These are phyloP conservation scores for Solanum tacnaense DNA, from an alignment of 257 asterid species.

Conservation along the genomic window DNA sequence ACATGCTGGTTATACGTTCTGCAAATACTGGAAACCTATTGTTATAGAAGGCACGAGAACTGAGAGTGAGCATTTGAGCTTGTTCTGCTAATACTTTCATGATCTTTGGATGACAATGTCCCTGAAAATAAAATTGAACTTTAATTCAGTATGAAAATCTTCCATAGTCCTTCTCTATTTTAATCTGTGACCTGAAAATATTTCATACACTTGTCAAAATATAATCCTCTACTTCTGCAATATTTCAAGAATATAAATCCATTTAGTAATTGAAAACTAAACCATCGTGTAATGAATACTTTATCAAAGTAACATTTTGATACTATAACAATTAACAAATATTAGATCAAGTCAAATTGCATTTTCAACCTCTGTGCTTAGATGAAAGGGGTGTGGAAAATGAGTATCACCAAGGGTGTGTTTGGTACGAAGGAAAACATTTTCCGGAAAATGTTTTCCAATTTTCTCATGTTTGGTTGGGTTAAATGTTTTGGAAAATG, in stretches of 20 bases:
- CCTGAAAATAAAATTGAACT: constrained; percentile 36
- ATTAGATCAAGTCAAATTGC: background rate
- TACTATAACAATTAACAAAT: background rate
- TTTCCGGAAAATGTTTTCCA: too few relatives aligned
- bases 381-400: background rate
- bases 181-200: background rate
- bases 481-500: too few relatives aligned
- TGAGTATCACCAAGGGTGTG: background rate
- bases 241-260: background rate
- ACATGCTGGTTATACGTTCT: constrained; percentile 58
- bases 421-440: too few relatives aligned
- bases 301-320: background rate
- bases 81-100: constrained; percentile 72
- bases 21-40: constrained; percentile 80
- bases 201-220: background rate
- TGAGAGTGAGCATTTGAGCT: constrained; percentile 80
- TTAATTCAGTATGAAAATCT: background rate
- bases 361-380: background rate
- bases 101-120: constrained; percentile 96
- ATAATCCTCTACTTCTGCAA: background rate
- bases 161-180: background rate
- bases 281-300: background rate
- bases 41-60: constrained; percentile 93
- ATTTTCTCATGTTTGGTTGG: too few relatives aligned
- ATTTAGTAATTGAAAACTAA: background rate